Evolutionary conservation across 2,329 filamentous ascomycete genomes (phyloP), one percentile per base, ranked within the genome.

Genomic region (Rasamsonia emersonii): DNA sequence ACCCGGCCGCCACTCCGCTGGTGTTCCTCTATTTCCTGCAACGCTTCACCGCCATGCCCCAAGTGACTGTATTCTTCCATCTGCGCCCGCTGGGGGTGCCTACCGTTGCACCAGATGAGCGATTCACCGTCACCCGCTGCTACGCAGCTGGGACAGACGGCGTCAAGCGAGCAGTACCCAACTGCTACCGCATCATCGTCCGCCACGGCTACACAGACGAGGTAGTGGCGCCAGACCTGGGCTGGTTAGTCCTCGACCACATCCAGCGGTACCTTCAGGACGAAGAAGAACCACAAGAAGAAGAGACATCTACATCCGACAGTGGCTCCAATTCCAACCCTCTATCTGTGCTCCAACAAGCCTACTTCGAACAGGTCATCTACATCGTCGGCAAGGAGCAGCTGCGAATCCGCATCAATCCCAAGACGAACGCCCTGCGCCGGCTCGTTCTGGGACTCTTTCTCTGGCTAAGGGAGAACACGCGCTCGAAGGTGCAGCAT

Each of bases 201-300:
- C 73, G 80, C 9, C 77, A 85, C 46, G 82, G 82, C 1, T 86
- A 81, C 53, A 80, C 73, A 54, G 82, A 86, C 44, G 71, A 80
- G 39, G 70, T 84, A 17, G 67, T 86, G 27, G 78, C 72, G 0
- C 73, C 72, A 0, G 72, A 82, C 36, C 64, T 86, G 5, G 77
- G 68, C 0, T 58, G 64, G 1, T 50, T 79, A 2, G 68, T 84
- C 18, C 70, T 71, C 32, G 68, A 78, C 33, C 69, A 82, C 37
- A 60, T 82, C 14, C 64, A 67, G 18, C 49, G 61, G 5, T 72
- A 65, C 36, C 54, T 78, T 18, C 58, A 66, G 0, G 52, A 58
- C 24, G 47, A 54, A 27, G 44, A 54, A 24, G 41, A 46, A 15
- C 13, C 24, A 11, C 18, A 32, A 15, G 23, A 25, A 16, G 26